Base-by-base conservation (phyloP, 306 rosid species). In the Dalbergia oliveri region DNA sequence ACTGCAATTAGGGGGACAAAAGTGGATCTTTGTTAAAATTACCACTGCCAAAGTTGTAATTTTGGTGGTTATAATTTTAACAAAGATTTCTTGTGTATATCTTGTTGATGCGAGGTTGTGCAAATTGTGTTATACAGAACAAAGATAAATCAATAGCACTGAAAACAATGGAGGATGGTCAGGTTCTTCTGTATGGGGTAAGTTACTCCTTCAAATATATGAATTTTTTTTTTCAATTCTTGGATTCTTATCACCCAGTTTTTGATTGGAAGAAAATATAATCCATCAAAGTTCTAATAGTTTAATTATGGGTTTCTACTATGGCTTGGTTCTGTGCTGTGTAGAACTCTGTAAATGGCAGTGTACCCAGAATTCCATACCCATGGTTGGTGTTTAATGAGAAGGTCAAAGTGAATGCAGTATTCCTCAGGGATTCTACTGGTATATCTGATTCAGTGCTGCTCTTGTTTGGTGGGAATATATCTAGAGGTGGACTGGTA, bases 151-250 rank as follows among this genome's bases (percentile, higher is more conserved):
- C 99, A 70, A 87, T 88, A 80, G 78, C 97, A 9, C 87, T 96
- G 81, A 96, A 96, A 85, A 90, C 99, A 31, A 93, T 96, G 98
- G 97, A 96, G 94, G 99, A 96, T 73, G 99, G 99, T 59, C 99
- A 79, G 88, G 98, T 96, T 89, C 97, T 93, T 84, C 87, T 96
- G 41, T 82, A 91, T 84, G 86, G 89, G 76, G 98, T 96, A 87
- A 85, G 94, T 61, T 85, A 83, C 72, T 66, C 71, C 11, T 72
- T 67, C 73, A 68, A 76, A 77, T 75, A 62, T 64, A 49, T 62
- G 33, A 73, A 73, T 34, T 63, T 23, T 16, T 26, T 26, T 26
- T 26, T 26, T 26, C 65, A 64, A 47, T 68, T 66, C 63, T 19
- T 77, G 45, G 73, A 45, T 59, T 72, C 35, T 75, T 51, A 14